phyloP scores from a whole-genome alignment of 2,329 filamentous ascomycete genomes.

The Ascochyta pisi region DNA sequence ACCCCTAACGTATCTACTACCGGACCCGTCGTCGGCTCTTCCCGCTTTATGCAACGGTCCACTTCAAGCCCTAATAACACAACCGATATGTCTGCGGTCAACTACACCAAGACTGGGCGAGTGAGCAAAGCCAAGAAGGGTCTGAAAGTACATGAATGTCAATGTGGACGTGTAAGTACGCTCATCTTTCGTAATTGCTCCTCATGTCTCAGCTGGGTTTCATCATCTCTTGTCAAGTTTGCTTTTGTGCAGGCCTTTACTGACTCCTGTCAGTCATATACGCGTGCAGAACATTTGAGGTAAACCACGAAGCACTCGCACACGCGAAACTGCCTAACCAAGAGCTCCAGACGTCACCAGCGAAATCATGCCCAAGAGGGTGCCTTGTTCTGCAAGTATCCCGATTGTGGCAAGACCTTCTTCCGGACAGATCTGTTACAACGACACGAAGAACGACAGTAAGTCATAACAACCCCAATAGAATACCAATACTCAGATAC shows the following conservation, averaged over 20 bases:
- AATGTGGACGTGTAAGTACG: constrained; percentile 56
- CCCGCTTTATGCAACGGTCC: constrained; percentile 41
- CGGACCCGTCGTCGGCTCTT: constrained; percentile 36
- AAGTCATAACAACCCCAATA: constrained; percentile 21
- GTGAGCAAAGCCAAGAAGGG: constrained; percentile 58
- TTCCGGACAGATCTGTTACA: constrained; percentile 54
- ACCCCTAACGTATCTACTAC: constrained; percentile 30
- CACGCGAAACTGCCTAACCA: background rate
- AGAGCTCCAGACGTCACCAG: constrained; percentile 51
- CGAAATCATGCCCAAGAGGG: constrained; percentile 55
- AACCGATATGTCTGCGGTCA: constrained; percentile 40
- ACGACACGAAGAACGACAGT: constrained; percentile 56
- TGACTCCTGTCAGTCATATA: constrained; percentile 53
- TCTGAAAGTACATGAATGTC: constrained; percentile 54
- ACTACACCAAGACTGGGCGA: constrained; percentile 55
- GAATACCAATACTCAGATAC: constrained; percentile 17
- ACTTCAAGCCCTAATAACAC: constrained; percentile 40
- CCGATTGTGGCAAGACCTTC: constrained; percentile 53
- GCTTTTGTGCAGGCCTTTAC: constrained; percentile 4
- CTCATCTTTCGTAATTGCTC: constrained; percentile 2
- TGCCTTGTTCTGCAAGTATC: constrained; percentile 50
- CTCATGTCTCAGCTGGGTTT: background rate
- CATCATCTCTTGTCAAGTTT: background rate
- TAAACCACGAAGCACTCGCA: constrained; percentile 20
- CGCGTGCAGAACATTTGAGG: constrained; percentile 57